phyloP scores from a whole-genome alignment of 169 alveolate species.

The Plasmodium gonderi region DNA sequence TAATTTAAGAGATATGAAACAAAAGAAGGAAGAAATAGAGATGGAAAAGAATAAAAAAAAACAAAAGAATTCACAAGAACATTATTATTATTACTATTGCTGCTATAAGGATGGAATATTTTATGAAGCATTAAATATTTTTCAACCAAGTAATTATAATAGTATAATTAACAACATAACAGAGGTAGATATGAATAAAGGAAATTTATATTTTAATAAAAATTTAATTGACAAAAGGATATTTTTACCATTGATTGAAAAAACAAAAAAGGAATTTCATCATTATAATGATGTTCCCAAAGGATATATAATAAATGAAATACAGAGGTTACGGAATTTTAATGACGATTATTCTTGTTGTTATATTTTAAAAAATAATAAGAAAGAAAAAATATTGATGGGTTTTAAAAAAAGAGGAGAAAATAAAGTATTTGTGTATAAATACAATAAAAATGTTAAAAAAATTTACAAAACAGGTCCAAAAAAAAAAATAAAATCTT shows the following conservation, averaged over 20 bases:
- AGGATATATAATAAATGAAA: conserved; percentile 55
- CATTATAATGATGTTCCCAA: conserved; percentile 48
- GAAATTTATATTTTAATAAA: conserved; percentile 56
- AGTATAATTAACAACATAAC: not conserved
- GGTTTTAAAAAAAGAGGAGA: conserved; percentile 73
- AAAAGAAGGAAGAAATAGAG: not conserved
- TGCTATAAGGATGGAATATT: not conserved
- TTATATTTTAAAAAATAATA: conserved; percentile 64
- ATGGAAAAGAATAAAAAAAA: not conserved
- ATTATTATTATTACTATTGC: not conserved
- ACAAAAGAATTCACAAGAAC: not conserved
- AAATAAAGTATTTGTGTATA: conserved; percentile 72
- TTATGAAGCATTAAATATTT: conserved; percentile 41
- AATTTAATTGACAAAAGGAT: conserved; percentile 66
- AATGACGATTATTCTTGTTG: conserved; percentile 70
- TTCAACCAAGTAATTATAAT: not conserved
- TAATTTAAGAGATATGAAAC: not conserved
- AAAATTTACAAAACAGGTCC: conserved; percentile 22
- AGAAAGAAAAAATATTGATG: conserved; percentile 56
- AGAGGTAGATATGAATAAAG: conserved; percentile 42
- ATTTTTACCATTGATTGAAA: conserved; percentile 18
- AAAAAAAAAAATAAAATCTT: not conserved
- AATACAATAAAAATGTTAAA: conserved; percentile 63
- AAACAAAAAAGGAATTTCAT: conserved; percentile 35
- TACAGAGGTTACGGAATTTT: conserved; percentile 61